Percentiles rank a stretch among this genome's conserved stretches.
Evolutionary conservation across 2,329 filamentous ascomycete genomes (phyloP).

Genomic region (Cryphonectria radicalis): DNA sequence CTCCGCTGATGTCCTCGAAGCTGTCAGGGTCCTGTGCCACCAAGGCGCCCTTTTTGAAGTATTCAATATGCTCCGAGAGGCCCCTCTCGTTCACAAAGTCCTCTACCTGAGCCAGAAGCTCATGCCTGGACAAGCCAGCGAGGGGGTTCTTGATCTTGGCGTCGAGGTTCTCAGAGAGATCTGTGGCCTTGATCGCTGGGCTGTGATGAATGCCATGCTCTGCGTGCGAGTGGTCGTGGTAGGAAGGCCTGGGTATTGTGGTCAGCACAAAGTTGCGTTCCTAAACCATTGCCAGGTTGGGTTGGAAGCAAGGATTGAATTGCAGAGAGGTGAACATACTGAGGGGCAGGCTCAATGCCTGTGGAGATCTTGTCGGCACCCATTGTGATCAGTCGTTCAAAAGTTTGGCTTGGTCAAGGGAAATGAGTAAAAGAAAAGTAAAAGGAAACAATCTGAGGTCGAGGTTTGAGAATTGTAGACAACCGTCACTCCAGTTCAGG

Average conservation of each 20-base stretch:
- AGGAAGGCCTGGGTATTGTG: background rate
- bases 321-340: background rate
- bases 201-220: slow-evolving; percentile 29
- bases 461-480: background rate
- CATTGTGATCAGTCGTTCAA: slow-evolving; percentile 1
- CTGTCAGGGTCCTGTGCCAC: slow-evolving; percentile 43
- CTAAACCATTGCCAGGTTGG: no score
- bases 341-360: slow-evolving; percentile 11
- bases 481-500: background rate
- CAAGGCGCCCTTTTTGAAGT: slow-evolving; percentile 49
- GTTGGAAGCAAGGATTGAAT: background rate
- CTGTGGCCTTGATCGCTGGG: slow-evolving; percentile 37
- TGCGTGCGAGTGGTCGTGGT: slow-evolving; percentile 24
- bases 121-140: slow-evolving; percentile 53
- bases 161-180: slow-evolving; percentile 51
- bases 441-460: background rate
- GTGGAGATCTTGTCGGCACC: background rate
- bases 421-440: no score
- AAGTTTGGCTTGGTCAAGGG: background rate
- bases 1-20: slow-evolving; percentile 49
- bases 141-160: slow-evolving; percentile 55
- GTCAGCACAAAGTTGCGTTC: background rate
- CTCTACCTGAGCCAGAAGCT: slow-evolving; percentile 58
- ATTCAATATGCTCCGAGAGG: slow-evolving; percentile 49
- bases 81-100: slow-evolving; percentile 55